Conservation (phyloP, 805 yeast genomes). For the Wickerhamiella sorbophila region DNA sequence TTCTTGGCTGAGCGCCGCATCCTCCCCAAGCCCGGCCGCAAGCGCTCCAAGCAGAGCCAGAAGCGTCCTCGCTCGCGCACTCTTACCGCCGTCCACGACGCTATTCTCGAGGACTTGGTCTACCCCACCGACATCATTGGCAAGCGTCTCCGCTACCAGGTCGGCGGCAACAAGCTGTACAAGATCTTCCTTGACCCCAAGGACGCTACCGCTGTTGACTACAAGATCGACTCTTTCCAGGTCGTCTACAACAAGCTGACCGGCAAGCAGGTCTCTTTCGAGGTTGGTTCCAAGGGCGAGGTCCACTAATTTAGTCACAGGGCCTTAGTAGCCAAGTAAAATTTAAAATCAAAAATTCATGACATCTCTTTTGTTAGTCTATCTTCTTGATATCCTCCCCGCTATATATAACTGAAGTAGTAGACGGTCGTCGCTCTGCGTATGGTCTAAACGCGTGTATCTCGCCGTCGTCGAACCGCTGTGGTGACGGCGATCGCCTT, state of each 20-base stretch:
- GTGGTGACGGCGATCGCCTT: not conserved
- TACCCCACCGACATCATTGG: slow-evolving; percentile 99
- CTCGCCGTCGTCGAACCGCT: not conserved
- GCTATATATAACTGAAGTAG: not conserved
- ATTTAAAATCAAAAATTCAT: not conserved
- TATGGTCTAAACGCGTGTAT: not conserved
- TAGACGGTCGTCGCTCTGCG: not conserved
- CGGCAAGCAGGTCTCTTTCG: slow-evolving; percentile 98
- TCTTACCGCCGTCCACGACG: slow-evolving; percentile 96
- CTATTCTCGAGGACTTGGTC: slow-evolving; percentile 95
- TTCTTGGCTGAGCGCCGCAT: slow-evolving; percentile 99
- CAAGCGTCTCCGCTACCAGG: slow-evolving; percentile 97
- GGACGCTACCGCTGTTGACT: slow-evolving; percentile 92
- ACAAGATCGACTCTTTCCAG: slow-evolving; percentile 99
- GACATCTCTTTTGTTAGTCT: too few species aligned
- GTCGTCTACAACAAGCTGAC: slow-evolving; percentile 96
- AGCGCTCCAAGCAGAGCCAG: slow-evolving; percentile 73
- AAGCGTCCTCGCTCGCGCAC: slow-evolving; percentile 99
- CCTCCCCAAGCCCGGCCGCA: slow-evolving; percentile 96
- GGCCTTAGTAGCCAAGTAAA: not conserved
- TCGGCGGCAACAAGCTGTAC: slow-evolving; percentile 97
- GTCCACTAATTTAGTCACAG: slow-evolving; percentile 11
- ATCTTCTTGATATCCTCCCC: not conserved
- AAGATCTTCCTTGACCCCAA: slow-evolving; percentile 95
- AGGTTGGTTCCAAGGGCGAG: slow-evolving; percentile 35